Evolutionary conservation across 1,284 basidiomycete genomes (phyloP).

Genomic region (Volvariella surrecta): DNA sequence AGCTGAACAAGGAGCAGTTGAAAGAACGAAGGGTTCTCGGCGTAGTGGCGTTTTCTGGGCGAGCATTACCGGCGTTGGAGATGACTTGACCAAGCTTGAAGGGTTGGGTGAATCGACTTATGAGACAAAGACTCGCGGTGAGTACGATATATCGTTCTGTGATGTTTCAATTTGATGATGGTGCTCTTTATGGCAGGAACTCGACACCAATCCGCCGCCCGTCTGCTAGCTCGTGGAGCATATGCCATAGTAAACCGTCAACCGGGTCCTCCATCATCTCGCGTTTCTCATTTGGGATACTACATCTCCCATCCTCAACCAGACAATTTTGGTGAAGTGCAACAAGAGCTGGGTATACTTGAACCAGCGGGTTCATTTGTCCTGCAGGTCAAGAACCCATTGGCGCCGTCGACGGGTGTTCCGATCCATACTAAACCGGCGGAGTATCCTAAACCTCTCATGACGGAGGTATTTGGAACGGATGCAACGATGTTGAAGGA

Average conservation of each 20-base stretch:
- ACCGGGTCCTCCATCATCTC: constrained; percentile 32
- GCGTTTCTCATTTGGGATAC: constrained; percentile 50
- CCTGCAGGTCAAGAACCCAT: constrained; percentile 50
- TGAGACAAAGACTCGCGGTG: constrained; percentile 59
- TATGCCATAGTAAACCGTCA: constrained; percentile 54
- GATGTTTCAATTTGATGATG: neutral
- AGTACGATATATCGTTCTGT: constrained; percentile 3
- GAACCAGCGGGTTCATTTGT: constrained; percentile 38
- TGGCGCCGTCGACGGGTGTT: constrained; percentile 31
- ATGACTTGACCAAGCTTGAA: constrained; percentile 39
- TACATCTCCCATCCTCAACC: constrained; percentile 42
- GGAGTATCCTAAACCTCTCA: constrained; percentile 36
- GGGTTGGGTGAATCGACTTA: constrained; percentile 46
- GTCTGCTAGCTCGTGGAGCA: constrained; percentile 51
- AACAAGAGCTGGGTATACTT: constrained; percentile 41
- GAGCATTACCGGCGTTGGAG: constrained; percentile 40
- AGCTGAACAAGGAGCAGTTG: constrained; percentile 24
- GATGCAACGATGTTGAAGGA: constrained; percentile 6
- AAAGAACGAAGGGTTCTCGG: neutral
- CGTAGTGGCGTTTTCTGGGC: constrained; percentile 37
- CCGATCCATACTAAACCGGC: constrained; percentile 28
- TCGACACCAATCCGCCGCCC: constrained; percentile 45
- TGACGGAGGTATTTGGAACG: constrained; percentile 37
- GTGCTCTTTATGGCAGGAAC: constrained; percentile 25
- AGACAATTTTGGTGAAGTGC: constrained; percentile 38